Base-by-base conservation (phyloP, 306 rosid species). In the Trifolium subterraneum region DNA sequence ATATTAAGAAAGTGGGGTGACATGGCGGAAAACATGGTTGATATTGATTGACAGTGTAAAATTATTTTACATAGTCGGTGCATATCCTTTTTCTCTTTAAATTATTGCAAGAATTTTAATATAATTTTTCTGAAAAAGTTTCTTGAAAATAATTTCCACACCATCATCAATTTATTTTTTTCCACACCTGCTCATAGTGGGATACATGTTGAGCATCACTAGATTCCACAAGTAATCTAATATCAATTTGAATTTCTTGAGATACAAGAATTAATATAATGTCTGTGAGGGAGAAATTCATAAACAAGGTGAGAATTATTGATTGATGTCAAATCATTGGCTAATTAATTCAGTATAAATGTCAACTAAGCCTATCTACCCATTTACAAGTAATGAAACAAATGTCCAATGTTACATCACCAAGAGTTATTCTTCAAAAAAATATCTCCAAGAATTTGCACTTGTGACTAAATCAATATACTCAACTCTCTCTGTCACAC, bases 331-430 rank as follows among this genome's bases (percentile, higher is more conserved):
- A 58, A 25, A 58, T 58, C 36, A 56, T 58, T 25, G 64, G 64
- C 27, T 23, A 25, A 14, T 25, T 58, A 12, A 12, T 25, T 25
- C 5, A 25, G 38, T 58, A 58, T 13, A 25, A 14, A 14, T 60
- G 39, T 74, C 78, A 78, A 63, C 64, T 48, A 54, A 66, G 22
- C 12, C 65, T 13, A 65, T 39, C 41, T 73, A 74, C 65, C 65
- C 48, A 74, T 78, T 68, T 82, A 74, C 80, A 72, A 55, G 64
- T 70, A 48, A 18, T 65, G 27, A 62, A 64, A 52, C 13, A 36
- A 42, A 67, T 56, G 59, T 77, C 74, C 72, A 72, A 72, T 36
- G 33, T 72, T 60, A 68, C 79, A 70, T 68, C 70, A 62, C 31
- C 76, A 42, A 51, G 13, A 75, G 47, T 63, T 35, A 61, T 66